These are phyloP conservation scores for Pestalotiopsis sp. DNA, from an alignment of 2,329 filamentous ascomycete genomes.

Conservation along the genomic window DNA sequence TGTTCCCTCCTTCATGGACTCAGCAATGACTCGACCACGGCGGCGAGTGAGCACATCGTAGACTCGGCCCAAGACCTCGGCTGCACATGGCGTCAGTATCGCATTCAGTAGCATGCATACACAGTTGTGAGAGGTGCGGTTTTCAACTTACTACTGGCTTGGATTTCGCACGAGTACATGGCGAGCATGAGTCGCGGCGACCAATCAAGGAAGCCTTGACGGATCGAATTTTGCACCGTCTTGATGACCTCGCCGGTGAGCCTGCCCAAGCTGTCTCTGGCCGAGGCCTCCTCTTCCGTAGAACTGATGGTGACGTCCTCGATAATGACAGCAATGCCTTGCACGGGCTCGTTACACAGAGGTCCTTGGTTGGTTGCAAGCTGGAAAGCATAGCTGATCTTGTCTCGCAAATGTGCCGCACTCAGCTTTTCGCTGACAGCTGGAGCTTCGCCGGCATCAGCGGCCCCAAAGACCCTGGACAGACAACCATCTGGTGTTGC, in stretches of 20 bases:
- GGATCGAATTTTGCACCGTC: constrained; percentile 80
- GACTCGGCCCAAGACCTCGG: constrained; percentile 91
- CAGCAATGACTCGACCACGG: constrained; percentile 83
- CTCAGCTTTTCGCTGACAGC: constrained; percentile 51
- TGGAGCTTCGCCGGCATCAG: constrained; percentile 33
- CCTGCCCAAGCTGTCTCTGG: constrained; percentile 69
- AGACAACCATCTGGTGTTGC: constrained; percentile 69
- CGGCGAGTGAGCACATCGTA: constrained; percentile 98
- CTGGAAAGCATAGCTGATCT: constrained; percentile 92
- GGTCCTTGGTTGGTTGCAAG: constrained; percentile 86
- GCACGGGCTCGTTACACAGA: constrained; percentile 88
- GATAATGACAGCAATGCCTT: constrained; percentile 88
- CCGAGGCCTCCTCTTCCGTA: constrained; percentile 51
- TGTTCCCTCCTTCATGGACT: constrained; percentile 91
- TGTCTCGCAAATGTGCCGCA: constrained; percentile 78
- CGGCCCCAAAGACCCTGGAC: constrained; percentile 63
- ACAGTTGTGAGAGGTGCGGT: not conserved
- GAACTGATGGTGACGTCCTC: constrained; percentile 71
- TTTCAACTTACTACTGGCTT: constrained; percentile 73
- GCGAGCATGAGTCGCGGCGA: constrained; percentile 91
- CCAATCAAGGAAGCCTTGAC: constrained; percentile 90
- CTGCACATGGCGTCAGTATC: constrained; percentile 36
- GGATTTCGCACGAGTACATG: constrained; percentile 98
- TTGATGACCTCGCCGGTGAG: constrained; percentile 93
- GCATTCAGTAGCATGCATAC: not conserved